Evolutionary conservation across 495 filamentous ascomycete species (phyloP), one percentile per base, ranked within the genome.

Genomic region (Tetracladium marchalianum): DNA sequence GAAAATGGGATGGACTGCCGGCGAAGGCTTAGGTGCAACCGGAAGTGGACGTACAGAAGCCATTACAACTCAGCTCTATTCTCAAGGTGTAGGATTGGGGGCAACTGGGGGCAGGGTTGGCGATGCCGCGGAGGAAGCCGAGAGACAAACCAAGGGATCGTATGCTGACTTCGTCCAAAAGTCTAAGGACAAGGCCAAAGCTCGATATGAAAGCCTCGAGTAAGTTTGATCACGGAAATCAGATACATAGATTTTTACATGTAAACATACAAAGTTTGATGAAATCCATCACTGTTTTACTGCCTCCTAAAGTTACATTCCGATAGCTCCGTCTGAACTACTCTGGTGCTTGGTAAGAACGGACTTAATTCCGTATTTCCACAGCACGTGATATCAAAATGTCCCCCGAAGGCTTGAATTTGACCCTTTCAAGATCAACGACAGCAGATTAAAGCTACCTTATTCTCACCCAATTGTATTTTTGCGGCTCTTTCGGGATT

Each of bases 1-100:
- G 41, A 95, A 94, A 66, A 93, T 95, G 86, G 89, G 89, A 12
- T 95, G 85, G 85, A 80, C 72, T 11, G 76, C 77, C 2, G 89
- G 89, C 0, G 73, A 80, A 46, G 90, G 90, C 1, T 68, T 96
- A 15, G 90, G 90, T 36, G 85, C 82, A 2, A 76, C 82, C 52
- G 85, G 88, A 0, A 79, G 80, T 1, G 90, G 89, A 2, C 76
- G 81, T 41, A 86, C 80, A 0, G 81, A 81, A 13, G 83, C 85
- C 0, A 84, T 96, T 44, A 71, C 79, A 11, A 85, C 85, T 0
- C 79, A 85, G 39, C 74, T 86, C 31, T 96, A 95, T 60, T 76
- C 78, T 2, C 78, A 82, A 27, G 90, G 90, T 12, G 89, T 92
- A 0, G 90, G 90, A 6, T 63, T 96, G 17, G 90, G 90, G 0